Percentiles rank a stretch among this genome's conserved stretches.
Conservation (phyloP, 495 filamentous ascomycete species). For the Tuber indicum region DNA sequence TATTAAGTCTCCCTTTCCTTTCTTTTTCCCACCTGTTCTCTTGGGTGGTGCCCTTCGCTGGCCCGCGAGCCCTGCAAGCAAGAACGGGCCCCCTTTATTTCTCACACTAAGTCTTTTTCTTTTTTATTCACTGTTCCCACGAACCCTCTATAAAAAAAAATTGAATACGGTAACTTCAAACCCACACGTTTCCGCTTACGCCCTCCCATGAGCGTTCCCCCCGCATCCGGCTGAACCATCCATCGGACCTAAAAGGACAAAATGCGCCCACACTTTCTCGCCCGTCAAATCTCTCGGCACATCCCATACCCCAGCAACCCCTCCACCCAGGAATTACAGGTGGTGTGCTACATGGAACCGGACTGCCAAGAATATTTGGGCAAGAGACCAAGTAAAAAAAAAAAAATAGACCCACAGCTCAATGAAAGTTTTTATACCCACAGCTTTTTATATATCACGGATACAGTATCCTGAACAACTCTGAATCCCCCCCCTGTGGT, state of each 20-base stretch:
- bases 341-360: background rate
- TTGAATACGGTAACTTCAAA: background rate
- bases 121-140: slow-evolving; percentile 2
- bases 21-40: background rate
- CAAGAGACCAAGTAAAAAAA: background rate
- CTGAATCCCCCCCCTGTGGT: slow-evolving; percentile 17
- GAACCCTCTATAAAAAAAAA: slow-evolving; percentile 17
- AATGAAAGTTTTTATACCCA: slow-evolving; percentile 21
- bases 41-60: background rate
- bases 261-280: slow-evolving; percentile 32
- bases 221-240: slow-evolving; percentile 37
- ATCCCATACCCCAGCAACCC: slow-evolving; percentile 19
- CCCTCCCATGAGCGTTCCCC: slow-evolving; percentile 16
- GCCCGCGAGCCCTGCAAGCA: background rate
- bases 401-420: background rate
- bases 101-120: background rate
- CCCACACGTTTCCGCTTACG: slow-evolving; percentile 3
- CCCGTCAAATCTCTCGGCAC: slow-evolving; percentile 38
- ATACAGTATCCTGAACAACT: slow-evolving; percentile 15
- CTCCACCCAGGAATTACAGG: slow-evolving; percentile 13
- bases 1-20: background rate
- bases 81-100: background rate
- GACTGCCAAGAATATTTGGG: background rate
- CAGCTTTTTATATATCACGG: slow-evolving; percentile 22
- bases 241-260: slow-evolving; percentile 34